phyloP scores from a whole-genome alignment of 306 rosid genomes.

The Cucurbita ficifolia region DNA sequence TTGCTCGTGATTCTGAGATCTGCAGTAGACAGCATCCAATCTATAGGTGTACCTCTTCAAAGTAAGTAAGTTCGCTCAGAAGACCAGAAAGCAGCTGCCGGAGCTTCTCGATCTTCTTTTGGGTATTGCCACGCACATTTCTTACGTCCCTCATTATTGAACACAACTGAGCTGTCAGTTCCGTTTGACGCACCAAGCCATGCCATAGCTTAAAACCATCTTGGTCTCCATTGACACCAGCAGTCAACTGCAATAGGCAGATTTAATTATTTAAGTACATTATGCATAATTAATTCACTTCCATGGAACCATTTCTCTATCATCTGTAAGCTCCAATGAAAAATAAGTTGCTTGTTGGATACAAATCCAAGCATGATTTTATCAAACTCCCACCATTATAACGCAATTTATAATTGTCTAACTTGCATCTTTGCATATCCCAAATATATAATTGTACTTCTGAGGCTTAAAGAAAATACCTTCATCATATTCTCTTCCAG shows the following conservation, averaged over 20 bases:
- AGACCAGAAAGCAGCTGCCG: slow-evolving; percentile 92
- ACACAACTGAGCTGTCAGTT: slow-evolving; percentile 86
- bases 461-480: slow-evolving; percentile 22
- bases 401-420: neutral
- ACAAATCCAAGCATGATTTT: neutral
- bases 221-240: slow-evolving; percentile 61
- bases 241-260: slow-evolving; percentile 35
- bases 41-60: slow-evolving; percentile 68
- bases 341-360: neutral
- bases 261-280: slow-evolving; percentile 5
- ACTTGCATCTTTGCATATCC: neutral
- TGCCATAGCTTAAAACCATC: slow-evolving; percentile 91
- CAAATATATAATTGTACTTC: neutral
- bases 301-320: slow-evolving; percentile 8
- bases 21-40: slow-evolving; percentile 1
- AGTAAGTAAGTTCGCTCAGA: slow-evolving; percentile 84
- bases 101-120: slow-evolving; percentile 94
- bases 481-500: slow-evolving; percentile 95
- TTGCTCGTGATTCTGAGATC: neutral
- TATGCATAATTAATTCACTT: slow-evolving; percentile 8
- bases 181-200: slow-evolving; percentile 92
- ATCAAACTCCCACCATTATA: neutral
- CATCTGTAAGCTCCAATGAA: slow-evolving; percentile 5
- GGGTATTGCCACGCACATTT: slow-evolving; percentile 86
- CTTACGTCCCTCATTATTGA: slow-evolving; percentile 83